Evolutionary conservation across 176 grass and related monocot genomes (phyloP), one percentile per base, ranked within the genome.

Genomic region (Dactylis glomerata): DNA sequence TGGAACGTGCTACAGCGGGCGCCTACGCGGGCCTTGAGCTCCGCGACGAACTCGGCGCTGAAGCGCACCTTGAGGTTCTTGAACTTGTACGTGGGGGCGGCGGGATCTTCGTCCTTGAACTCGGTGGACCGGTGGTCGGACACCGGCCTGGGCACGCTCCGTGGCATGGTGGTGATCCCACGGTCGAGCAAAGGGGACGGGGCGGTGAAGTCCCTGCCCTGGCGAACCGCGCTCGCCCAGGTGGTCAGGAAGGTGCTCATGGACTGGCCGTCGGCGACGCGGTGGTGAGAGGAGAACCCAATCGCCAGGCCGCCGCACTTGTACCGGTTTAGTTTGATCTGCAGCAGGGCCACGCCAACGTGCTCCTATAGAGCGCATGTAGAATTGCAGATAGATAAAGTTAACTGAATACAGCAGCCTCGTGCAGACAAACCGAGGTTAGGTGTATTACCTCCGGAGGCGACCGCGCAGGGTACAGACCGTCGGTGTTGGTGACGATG

Each of bases 391-490:
- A 37, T 37, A 37, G 34, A 37, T 37, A 37, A 37, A 37, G 34
- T 37, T 37, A 37, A 37, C 34, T 37, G 34, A 2, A 37, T 37
- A 2, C 34, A 37, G 34, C 5, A 37, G 34, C 34, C 34, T 37
- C 34, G 34, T 37, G 34, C 34, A 37, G 34, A 37, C 34, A 37
- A 37, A 37, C 34, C 34, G 34, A 37, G 2, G 41, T 44, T 44
- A 44, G 41, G 34, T 11, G 41, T 44, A 44, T 56, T 56, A 61
- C 30, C 73, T 37, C 44, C 37, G 68, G 73, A 0, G 2, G 9
- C n/a, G 54, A 20, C 54, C 2, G 8, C 1, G 73, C 28, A 22
- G 76, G 87, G 67, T 89, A 75, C n/a, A 85, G 82, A 0, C 41
- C 71, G 22, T 19, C 41, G 11, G 68, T 12, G 28, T 81, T 0